These are phyloP conservation scores for Saccharata proteae DNA, from an alignment of 2,329 filamentous ascomycete species.

Conservation along the genomic window DNA sequence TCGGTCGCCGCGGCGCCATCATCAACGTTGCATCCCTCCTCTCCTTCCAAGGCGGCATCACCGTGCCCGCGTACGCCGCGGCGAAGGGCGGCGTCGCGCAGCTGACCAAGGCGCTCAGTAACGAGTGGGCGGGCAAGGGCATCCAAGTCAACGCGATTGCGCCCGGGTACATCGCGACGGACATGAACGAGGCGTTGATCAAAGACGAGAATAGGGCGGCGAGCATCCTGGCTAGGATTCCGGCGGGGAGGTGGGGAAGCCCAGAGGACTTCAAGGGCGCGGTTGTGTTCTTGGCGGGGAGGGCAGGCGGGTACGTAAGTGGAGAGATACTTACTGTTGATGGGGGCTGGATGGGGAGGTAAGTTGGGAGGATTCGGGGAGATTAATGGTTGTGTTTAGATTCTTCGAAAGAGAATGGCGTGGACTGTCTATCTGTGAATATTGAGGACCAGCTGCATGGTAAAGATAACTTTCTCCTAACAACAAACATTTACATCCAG, in stretches of 20 bases:
- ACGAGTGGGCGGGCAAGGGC: slow-evolving; percentile 73
- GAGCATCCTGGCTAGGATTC: slow-evolving; percentile 70
- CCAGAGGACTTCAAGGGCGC: slow-evolving; percentile 84
- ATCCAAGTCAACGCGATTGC: slow-evolving; percentile 82
- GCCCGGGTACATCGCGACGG: slow-evolving; percentile 83
- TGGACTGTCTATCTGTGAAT: too few relatives aligned
- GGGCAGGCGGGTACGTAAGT: slow-evolving; percentile 67
- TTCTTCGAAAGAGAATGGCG: too few relatives aligned
- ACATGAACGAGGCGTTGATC: slow-evolving; percentile 81
- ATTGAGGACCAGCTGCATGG: too few relatives aligned
- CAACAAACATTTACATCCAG: too few relatives aligned
- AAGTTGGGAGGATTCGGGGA: slow-evolving; percentile 11
- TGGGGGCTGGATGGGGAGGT: slow-evolving; percentile 88
- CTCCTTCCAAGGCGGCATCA: slow-evolving; percentile 76
- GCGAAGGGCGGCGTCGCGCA: slow-evolving; percentile 77
- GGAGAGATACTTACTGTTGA: slow-evolving; percentile 77
- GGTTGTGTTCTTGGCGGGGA: slow-evolving; percentile 63
- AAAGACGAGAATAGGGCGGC: slow-evolving; percentile 55
- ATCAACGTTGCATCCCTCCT: slow-evolving; percentile 78
- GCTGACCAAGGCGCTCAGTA: slow-evolving; percentile 71
- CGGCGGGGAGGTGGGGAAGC: slow-evolving; percentile 68
- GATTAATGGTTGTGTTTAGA: too few relatives aligned
- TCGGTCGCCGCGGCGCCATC: slow-evolving; percentile 54
- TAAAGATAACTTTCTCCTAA: too few relatives aligned
- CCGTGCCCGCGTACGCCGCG: slow-evolving; percentile 77